A percentile compares a stretch with the other conserved stretches of the same genome.
These are phyloP conservation scores for Agrocybe chaxingu DNA, from an alignment of 768 basidiomycete species.

Conservation along the genomic window DNA sequence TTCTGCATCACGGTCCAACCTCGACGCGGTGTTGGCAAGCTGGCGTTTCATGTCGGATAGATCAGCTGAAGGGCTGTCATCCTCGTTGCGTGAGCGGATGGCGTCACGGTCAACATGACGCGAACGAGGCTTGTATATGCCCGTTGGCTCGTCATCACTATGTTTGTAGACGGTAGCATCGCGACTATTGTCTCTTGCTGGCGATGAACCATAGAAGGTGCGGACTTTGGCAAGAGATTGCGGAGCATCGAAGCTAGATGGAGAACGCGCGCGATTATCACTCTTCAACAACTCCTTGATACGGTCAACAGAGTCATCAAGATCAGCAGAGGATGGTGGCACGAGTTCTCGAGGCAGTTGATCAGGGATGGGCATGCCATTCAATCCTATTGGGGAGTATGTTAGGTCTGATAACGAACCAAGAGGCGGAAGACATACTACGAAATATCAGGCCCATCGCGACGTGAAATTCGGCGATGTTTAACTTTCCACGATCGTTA, in stretches of 20 bases:
- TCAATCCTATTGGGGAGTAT: conserved; percentile 56
- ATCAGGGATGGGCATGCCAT: conserved; percentile 89
- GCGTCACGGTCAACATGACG: conserved; percentile 85
- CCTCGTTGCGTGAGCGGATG: conserved; percentile 72
- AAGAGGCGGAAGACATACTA: conserved; percentile 50
- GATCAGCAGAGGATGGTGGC: conserved; percentile 87
- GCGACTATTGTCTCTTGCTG: conserved; percentile 54
- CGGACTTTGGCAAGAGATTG: conserved; percentile 65
- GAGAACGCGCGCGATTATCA: conserved; percentile 75
- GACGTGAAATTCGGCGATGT: conserved; percentile 94
- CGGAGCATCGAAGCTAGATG: conserved; percentile 46
- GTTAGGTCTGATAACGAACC: not conserved
- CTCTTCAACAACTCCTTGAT: conserved; percentile 85
- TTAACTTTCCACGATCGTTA: conserved; percentile 93
- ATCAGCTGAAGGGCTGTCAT: conserved; percentile 59
- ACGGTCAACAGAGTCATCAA: conserved; percentile 86
- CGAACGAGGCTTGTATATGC: conserved; percentile 74
- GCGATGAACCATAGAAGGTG: conserved; percentile 59
- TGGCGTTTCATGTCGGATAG: conserved; percentile 84
- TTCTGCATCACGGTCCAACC: conserved; percentile 75
- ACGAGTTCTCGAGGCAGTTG: conserved; percentile 84
- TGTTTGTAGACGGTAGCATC: conserved; percentile 96
- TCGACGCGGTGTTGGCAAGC: conserved; percentile 72
- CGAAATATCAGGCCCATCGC: conserved; percentile 99
- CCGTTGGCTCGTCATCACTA: conserved; percentile 53